phyloP scores from a whole-genome alignment of 768 basidiomycete genomes.

The Chiua virens region DNA sequence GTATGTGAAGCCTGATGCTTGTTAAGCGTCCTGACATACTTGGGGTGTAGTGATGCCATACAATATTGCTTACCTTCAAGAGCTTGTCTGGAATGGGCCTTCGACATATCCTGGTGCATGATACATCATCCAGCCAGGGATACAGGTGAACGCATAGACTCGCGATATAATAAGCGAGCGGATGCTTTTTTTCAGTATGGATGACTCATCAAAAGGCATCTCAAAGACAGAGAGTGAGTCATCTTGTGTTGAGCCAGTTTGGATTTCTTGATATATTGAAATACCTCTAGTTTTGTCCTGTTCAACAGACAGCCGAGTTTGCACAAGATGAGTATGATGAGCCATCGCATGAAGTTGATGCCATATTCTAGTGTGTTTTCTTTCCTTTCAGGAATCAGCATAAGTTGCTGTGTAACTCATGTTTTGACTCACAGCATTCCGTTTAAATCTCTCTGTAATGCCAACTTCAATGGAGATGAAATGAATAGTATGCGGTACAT shows the following conservation, averaged over 20 bases:
- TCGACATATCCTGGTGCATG: constrained; percentile 93
- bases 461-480: constrained; percentile 99
- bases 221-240: constrained; percentile 97
- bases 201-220: constrained; percentile 96
- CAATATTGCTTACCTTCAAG: too few relatives aligned
- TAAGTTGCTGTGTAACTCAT: constrained; percentile 28
- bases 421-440: constrained; percentile 68
- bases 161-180: constrained; percentile 94
- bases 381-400: too few relatives aligned
- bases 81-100: constrained; percentile 96
- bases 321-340: constrained; percentile 99
- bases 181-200: constrained; percentile 96
- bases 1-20: constrained; percentile 40
- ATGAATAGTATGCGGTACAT: constrained; percentile 99
- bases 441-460: constrained; percentile 98
- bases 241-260: background rate
- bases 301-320: constrained; percentile 98
- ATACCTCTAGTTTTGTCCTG: constrained; percentile 42
- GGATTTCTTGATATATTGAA: too few relatives aligned
- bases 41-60: constrained; percentile 81
- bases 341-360: constrained; percentile 95
- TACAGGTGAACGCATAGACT: constrained; percentile 94
- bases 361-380: constrained; percentile 87
- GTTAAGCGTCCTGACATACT: background rate
- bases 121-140: constrained; percentile 94